Conservation (phyloP, 345 rosid genomes). For the Salix koriyanagi region DNA sequence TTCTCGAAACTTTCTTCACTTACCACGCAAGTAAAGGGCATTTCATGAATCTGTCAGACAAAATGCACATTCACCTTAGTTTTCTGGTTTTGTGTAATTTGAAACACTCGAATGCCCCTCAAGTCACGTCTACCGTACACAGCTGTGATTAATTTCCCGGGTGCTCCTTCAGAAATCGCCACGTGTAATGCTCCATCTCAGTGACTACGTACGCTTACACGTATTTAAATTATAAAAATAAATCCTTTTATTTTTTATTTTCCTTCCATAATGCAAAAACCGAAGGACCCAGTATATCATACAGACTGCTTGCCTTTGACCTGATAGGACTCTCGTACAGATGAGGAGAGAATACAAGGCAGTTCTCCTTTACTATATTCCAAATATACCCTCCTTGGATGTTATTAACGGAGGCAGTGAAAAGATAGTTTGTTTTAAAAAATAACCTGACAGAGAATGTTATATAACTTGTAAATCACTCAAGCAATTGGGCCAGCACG, state of each 20-base stretch:
- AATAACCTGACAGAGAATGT: conserved; percentile 40
- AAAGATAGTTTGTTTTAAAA: neutral
- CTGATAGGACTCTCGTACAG: neutral
- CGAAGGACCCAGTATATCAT: too few species aligned
- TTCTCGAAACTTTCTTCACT: conserved; percentile 15
- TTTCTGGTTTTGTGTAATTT: neutral
- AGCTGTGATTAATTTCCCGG: neutral
- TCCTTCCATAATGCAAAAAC: too few species aligned
- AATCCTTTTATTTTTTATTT: too few species aligned
- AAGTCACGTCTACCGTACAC: conserved; percentile 5
- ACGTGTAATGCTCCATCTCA: neutral
- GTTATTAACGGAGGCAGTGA: neutral
- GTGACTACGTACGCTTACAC: neutral
- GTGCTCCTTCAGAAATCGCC: neutral
- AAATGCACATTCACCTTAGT: conserved; percentile 4
- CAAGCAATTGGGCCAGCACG: conserved; percentile 38
- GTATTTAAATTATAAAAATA: neutral
- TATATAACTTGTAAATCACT: conserved; percentile 55
- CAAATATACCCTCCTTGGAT: neutral
- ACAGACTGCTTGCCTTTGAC: neutral
- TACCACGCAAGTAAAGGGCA: conserved; percentile 20
- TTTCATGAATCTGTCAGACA: conserved; percentile 11
- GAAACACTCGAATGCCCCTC: conserved; percentile 4
- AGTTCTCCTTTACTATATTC: neutral
- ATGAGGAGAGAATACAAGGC: neutral